Conservation (phyloP, 225 moss, liverwort and hornwort genomes). For the Pseudoscleropodium purum region DNA sequence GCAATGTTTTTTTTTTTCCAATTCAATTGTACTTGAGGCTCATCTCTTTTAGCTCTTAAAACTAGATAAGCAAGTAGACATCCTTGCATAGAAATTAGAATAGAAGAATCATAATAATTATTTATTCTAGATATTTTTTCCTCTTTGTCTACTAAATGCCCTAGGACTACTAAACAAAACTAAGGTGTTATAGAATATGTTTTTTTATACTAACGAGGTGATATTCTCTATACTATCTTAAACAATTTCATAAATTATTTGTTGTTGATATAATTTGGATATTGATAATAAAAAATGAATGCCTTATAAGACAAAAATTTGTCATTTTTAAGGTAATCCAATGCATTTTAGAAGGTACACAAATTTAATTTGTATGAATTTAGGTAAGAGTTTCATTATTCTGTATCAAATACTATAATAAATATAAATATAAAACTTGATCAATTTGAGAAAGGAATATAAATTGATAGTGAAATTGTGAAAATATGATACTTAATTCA, state of each 20-base stretch:
- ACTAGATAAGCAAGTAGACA: too few relatives aligned
- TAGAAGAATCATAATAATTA: neutral
- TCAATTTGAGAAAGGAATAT: neutral
- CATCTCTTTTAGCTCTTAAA: neutral
- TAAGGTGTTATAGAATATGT: neutral
- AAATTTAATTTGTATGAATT: neutral
- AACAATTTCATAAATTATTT: neutral
- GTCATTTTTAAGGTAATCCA: neutral
- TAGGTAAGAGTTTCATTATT: neutral
- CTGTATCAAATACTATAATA: neutral
- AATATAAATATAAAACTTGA: neutral
- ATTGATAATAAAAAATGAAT: neutral
- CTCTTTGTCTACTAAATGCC: neutral
- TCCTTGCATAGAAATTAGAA: fast-evolving
- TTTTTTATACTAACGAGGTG: too few relatives aligned
- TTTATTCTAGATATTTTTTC: neutral
- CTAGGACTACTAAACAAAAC: fast-evolving
- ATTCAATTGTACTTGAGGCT: neutral
- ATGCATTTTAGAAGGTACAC: neutral
- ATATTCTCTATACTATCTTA: neutral
- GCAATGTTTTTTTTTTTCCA: neutral
- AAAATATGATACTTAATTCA: neutral
- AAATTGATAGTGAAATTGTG: neutral
- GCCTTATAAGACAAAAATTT: neutral
- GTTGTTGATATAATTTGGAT: too few relatives aligned